Evolutionary conservation across 2,329 filamentous ascomycete genomes (phyloP), one percentile per base, ranked within the genome.

Genomic region (Sporothrix mexicana): DNA sequence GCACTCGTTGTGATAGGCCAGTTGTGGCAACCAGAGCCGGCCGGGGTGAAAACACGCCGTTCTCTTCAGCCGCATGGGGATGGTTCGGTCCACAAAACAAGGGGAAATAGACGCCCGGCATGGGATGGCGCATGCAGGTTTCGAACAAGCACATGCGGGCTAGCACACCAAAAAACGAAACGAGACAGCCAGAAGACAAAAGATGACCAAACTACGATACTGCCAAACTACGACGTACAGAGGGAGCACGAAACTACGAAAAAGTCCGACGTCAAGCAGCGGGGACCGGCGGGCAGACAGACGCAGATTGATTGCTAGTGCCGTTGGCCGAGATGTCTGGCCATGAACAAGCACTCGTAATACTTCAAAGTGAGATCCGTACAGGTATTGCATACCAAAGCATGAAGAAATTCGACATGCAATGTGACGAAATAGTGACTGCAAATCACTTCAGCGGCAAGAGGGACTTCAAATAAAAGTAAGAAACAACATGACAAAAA

Each of bases 101-200:
- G 59, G 51, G 68, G 61, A 73, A 73, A 70, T 73, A 73, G 68
- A 73, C 72, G 72, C 72, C 64, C 68, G 72, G 72, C 72, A 66
- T 64, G 67, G 71, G 71, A 70, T 69, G 57, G 66, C 67, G 66
- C 71, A 62, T 68, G 66, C 66, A 69, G 64, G 41, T 68, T 62
- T n/a, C 13, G 20, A 47, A 15, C 20, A n/a, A 64, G 59, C 47
- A 66, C 64, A 36, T 47, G 64, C 71, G 69, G 53, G 61, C 43
- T 67, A 51, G n/a, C 36, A 68, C 70, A 72, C 61, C 47, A 68
- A 25, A 47, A 53, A 53, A 53, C 15, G 23, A 47, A 20, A 41
- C 47, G 17, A 41, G 45, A 53, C 62, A 30, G 13, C 25, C 51
- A 55, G 23, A 20, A 55, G 20, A 17, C 30, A 36, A 36, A 7